Evolutionary conservation across 768 basidiomycete species (phyloP).

Genomic region (Suillus subluteus): DNA sequence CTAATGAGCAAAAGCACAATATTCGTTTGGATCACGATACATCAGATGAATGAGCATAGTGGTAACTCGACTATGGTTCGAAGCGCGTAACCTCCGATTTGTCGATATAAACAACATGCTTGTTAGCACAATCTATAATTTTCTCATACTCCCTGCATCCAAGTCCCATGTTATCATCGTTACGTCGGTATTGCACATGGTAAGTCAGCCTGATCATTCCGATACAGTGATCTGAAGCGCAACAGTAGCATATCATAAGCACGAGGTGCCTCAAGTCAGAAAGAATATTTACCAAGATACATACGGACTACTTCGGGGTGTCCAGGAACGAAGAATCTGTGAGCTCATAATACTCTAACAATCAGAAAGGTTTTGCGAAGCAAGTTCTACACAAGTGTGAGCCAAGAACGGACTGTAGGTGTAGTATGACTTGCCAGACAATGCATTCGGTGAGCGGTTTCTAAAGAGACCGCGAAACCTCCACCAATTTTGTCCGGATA

Average conservation of each 20-base stretch:
- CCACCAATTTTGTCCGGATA: conserved; percentile 15
- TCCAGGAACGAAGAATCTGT: conserved; percentile 11
- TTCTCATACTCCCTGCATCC: conserved; percentile 1
- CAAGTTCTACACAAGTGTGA: conserved; percentile 4
- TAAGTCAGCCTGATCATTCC: conserved; percentile 12
- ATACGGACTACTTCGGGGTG: no score
- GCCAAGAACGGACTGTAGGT: neutral
- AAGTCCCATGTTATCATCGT: conserved; percentile 17
- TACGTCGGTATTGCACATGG: conserved; percentile 18
- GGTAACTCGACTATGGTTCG: neutral
- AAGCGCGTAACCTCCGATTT: neutral
- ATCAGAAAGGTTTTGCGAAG: conserved; percentile 12
- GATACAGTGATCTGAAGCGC: conserved; percentile 12
- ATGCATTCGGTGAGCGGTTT: conserved; percentile 12
- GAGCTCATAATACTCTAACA: conserved; percentile 8
- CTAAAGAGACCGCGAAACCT: conserved; percentile 14
- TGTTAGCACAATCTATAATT: neutral
- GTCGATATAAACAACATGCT: neutral
- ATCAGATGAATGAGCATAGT: neutral
- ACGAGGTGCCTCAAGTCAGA: neutral
- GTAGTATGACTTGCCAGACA: conserved; percentile 9
- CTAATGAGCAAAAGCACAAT: neutral
- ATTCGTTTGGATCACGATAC: neutral
- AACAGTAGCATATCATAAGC: neutral
- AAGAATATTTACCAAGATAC: conserved; percentile 14